A percentile compares a stretch with the other conserved stretches of the same genome.
phyloP scores from a whole-genome alignment of 73 alveolate genomes.

The Paramecium primaurelia region DNA sequence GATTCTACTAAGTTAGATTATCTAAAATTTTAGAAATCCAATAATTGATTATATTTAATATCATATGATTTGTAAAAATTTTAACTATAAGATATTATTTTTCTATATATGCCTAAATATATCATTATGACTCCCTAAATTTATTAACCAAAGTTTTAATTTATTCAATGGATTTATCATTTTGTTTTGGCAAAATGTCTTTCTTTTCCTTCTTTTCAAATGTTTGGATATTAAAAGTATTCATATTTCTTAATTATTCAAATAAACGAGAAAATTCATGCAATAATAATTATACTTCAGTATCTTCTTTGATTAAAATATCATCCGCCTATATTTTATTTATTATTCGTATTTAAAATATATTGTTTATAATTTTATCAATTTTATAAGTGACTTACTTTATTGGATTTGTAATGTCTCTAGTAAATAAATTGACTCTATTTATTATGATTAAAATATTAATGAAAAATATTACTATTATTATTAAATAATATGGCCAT shows the following conservation, averaged over 20 bases:
- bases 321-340: slow-evolving; percentile 17
- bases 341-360: background rate
- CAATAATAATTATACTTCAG: background rate
- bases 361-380: slow-evolving; percentile 8
- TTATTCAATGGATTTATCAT: slow-evolving; percentile 27
- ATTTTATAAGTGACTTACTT: background rate
- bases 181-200: background rate
- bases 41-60: too few species aligned
- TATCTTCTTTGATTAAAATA: slow-evolving; percentile 28
- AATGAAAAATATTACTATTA: background rate
- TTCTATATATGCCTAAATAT: background rate
- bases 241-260: background rate
- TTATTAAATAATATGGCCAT: slow-evolving; percentile 9
- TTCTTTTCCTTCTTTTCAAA: background rate
- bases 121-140: slow-evolving; percentile 1
- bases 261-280: slow-evolving; percentile 20
- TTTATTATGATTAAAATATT: background rate
- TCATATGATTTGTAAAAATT: background rate
- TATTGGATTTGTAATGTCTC: slow-evolving; percentile 30
- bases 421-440: background rate
- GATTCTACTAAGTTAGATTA: too few species aligned
- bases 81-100: background rate
- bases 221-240: background rate
- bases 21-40: too few species aligned
- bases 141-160: background rate